Evolutionary conservation across 169 alveolate genomes (phyloP).

Genomic region (Amoebophrya sp.): DNA sequence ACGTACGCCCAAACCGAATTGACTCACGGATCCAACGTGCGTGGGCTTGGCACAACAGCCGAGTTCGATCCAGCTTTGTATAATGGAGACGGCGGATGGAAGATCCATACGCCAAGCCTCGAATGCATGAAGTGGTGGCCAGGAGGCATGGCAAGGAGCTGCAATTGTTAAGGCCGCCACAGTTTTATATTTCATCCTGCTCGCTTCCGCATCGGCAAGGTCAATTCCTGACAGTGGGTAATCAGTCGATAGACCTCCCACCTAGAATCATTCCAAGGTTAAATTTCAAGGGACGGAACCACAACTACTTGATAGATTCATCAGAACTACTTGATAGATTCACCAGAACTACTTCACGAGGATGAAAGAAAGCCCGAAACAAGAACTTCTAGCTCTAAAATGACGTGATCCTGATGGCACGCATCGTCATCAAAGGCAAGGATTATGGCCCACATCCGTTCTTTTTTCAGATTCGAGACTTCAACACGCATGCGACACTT

Average conservation of each 20-base stretch:
- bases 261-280: no score
- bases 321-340: no score
- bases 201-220: no score
- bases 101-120: neutral
- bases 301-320: no score
- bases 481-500: conserved; percentile 37
- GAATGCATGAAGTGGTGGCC: conserved; percentile 53
- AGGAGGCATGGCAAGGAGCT: conserved; percentile 51
- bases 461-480: conserved; percentile 50
- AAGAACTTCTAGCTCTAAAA: no score
- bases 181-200: no score
- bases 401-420: conserved; percentile 51
- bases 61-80: neutral
- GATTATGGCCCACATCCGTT: conserved; percentile 54
- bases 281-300: no score
- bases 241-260: no score
- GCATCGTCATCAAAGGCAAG: conserved; percentile 35
- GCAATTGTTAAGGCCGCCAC: no score
- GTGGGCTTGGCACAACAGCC: conserved; percentile 40
- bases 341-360: no score
- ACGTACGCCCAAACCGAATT: conserved; percentile 53
- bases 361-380: no score
- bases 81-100: conserved; percentile 6
- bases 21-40: conserved; percentile 51
- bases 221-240: no score